Evolutionary conservation across 345 rosid genomes (phyloP).

Genomic region (Corchorus olitorius): DNA sequence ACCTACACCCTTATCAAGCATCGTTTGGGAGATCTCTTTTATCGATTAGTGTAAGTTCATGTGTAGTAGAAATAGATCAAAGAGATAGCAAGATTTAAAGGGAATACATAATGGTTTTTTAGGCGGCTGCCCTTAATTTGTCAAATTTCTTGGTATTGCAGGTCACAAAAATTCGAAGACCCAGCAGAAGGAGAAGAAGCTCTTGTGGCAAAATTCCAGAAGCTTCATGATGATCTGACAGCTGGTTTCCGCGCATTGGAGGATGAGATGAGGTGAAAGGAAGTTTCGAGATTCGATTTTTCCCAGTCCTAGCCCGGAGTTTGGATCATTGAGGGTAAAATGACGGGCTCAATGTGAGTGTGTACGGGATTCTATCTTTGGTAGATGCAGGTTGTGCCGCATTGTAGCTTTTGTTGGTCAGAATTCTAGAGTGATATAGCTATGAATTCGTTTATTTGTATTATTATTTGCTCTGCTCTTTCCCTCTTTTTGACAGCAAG

Average conservation of each 20-base stretch:
- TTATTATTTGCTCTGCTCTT: neutral
- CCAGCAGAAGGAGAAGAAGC: conserved; percentile 97
- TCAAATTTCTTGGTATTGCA: conserved; percentile 33
- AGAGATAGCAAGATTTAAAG: neutral
- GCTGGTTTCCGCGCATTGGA: conserved; percentile 96
- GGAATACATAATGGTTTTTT: neutral
- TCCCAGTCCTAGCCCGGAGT: conserved; percentile 1
- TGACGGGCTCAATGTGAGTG: conserved; percentile 13
- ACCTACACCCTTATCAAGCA: conserved; percentile 90
- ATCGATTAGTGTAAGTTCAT: conserved; percentile 78
- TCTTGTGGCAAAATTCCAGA: conserved; percentile 79
- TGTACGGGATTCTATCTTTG: conserved; percentile 19
- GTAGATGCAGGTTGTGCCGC: conserved; percentile 12
- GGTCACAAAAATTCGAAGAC: conserved; percentile 98
- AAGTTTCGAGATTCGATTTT: neutral
- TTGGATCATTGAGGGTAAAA: conserved; percentile 3
- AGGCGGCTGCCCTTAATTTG: conserved; percentile 3
- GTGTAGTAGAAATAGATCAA: neutral
- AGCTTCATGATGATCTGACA: conserved; percentile 82
- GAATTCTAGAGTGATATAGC: conserved; percentile 21
- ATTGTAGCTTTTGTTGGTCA: conserved; percentile 25
- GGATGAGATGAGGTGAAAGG: conserved; percentile 85
- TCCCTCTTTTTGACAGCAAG: conserved; percentile 15
- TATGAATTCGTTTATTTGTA: conserved; percentile 11
- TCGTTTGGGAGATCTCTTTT: conserved; percentile 96